These are phyloP conservation scores for Protomyces lactucae-debilis DNA, from an alignment of 1,139 yeast genomes.

Conservation along the genomic window DNA sequence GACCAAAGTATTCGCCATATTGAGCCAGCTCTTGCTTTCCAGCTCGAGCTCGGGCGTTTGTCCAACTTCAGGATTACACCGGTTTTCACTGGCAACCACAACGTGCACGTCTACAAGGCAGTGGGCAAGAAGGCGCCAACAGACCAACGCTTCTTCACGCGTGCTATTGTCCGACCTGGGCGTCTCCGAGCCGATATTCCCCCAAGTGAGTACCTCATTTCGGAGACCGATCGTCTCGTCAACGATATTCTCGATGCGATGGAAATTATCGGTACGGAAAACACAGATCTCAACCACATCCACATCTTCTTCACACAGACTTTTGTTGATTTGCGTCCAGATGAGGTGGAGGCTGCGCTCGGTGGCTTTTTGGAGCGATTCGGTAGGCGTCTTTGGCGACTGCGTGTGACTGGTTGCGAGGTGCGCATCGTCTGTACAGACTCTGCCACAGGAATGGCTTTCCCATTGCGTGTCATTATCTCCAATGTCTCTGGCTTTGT, in stretches of 20 bases:
- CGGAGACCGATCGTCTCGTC: conserved; percentile 95
- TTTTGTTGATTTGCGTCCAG: conserved; percentile 77
- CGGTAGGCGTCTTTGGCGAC: conserved; percentile 94
- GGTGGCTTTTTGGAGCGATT: conserved; percentile 97
- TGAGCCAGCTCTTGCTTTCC: conserved; percentile 97
- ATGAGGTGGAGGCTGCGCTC: conserved; percentile 94
- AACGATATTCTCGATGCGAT: conserved; percentile 90
- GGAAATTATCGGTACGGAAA: conserved; percentile 89
- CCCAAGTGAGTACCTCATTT: conserved; percentile 86
- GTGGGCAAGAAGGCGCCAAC: conserved; percentile 88
- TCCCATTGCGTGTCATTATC: conserved; percentile 94
- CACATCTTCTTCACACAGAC: conserved; percentile 94
- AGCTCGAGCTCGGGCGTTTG: conserved; percentile 87
- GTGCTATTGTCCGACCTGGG: conserved; percentile 97
- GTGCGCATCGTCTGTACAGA: conserved; percentile 93
- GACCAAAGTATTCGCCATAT: conserved; percentile 94
- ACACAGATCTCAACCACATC: conserved; percentile 92
- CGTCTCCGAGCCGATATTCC: conserved; percentile 87
- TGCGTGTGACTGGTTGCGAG: conserved; percentile 95
- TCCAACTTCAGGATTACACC: conserved; percentile 93
- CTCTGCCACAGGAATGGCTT: conserved; percentile 76
- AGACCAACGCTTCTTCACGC: conserved; percentile 90
- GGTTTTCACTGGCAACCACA: conserved; percentile 92
- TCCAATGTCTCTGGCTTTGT: conserved; percentile 96
- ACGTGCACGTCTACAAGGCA: conserved; percentile 95